Base-by-base conservation (phyloP, 129 eudicot species). In the Daucus carota region DNA sequence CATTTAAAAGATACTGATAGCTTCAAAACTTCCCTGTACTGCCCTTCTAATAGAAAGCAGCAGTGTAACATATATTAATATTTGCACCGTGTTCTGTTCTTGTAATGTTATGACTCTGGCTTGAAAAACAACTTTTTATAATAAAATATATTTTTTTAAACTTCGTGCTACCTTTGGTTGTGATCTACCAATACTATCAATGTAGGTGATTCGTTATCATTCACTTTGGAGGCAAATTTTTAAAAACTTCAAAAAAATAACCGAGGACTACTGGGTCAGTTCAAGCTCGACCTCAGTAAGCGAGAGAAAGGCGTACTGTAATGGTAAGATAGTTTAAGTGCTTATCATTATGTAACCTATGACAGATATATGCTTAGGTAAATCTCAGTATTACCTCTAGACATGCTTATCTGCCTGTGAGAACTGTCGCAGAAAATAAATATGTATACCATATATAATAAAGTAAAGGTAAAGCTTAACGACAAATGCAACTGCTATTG, bases 131-230 rank as follows among this genome's bases (percentile, higher is more conserved):
- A n/a, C n/a, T n/a, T n/a, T n/a, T n/a, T n/a, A n/a, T n/a, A n/a
- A n/a, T n/a, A n/a, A n/a, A 4, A 63, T 29, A 9, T 57, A 24
- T 57, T n/a, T 24, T 57, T 6, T 57, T 14, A n/a, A n/a, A 29
- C 20, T 44, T 15, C 65, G 22, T 36, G 11, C 40, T 63, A 41
- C n/a, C 28, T 34, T 17, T 43, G 45, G 38, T 28, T 47, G 66
- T 45, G 24, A 43, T 47, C 4, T 26, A 24, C 32, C 68, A 60
- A 26, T 40, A 9, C 29, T 43, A 50, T 59, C 45, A 44, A 46
- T 79, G 78, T 84, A 95, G 99, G 99, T 92, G 78, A 97, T 95
- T 76, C 88, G 97, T 36, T 95, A 95, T 85, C 99, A 95, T 78
- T 95, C 98, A 79, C 98, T 93, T 59, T 96, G 97, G 75, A 89